Percentiles rank a stretch among this genome's conserved stretches.
Conservation (phyloP, 371 early-diverging fungal genomes). For the Mortierella sp. region DNA sequence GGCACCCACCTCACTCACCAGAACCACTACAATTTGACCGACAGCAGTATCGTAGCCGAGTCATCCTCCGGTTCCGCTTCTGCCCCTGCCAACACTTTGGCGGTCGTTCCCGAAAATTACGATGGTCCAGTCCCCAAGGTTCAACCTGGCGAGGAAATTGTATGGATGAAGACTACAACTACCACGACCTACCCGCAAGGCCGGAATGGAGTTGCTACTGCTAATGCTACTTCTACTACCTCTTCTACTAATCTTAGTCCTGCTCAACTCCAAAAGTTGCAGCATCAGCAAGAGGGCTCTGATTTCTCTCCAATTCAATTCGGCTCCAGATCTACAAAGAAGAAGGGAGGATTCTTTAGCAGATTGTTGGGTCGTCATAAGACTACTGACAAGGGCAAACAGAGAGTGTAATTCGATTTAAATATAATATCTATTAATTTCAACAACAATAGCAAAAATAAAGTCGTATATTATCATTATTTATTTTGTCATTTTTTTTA, state of each 20-base stretch:
- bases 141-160: constrained; percentile 35
- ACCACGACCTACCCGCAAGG: constrained; percentile 26
- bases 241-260: background rate
- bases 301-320: background rate
- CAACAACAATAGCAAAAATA: background rate
- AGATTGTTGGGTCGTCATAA: constrained; percentile 20
- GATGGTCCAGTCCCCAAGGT: constrained; percentile 23
- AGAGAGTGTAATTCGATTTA: constrained; percentile 10
- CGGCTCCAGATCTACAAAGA: too few relatives aligned
- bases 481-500: background rate
- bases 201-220: background rate
- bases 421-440: background rate
- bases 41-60: constrained; percentile 9
- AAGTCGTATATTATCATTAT: background rate
- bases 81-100: background rate
- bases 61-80: background rate
- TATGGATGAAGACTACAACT: constrained; percentile 45
- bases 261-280: too few relatives aligned
- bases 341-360: constrained; percentile 14
- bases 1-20: background rate
- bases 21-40: background rate
- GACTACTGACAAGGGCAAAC: constrained; percentile 34
- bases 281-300: background rate
- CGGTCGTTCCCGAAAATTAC: constrained; percentile 18
- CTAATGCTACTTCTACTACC: background rate